Percentiles rank a stretch among this genome's conserved stretches.
Conservation (phyloP, 176 grass and related monocot genomes). For the Ensete ventricosum region DNA sequence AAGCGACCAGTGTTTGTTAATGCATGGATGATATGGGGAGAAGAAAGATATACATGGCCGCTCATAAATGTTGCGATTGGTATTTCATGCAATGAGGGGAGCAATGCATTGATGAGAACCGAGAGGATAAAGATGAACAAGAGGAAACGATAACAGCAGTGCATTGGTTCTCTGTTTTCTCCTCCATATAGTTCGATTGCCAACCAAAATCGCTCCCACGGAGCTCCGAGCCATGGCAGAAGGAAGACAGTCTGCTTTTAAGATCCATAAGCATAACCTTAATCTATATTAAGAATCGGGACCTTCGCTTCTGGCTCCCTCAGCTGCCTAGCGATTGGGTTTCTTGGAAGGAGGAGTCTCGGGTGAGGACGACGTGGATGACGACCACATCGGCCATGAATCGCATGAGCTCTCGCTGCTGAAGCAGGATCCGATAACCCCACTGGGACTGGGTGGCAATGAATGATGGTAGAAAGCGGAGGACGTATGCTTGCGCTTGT, state of each 20-base stretch:
- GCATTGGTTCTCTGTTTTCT: too few species aligned
- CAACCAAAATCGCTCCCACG: not conserved
- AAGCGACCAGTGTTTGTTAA: too few species aligned
- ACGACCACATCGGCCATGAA: conserved; percentile 13
- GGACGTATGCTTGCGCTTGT: conserved; percentile 45
- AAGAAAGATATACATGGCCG: too few species aligned
- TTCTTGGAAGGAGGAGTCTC: conserved; percentile 11
- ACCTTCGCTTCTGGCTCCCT: not conserved
- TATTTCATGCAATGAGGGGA: too few species aligned
- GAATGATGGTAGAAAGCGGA: conserved; percentile 14
- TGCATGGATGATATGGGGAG: too few species aligned
- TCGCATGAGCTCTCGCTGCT: conserved; percentile 54
- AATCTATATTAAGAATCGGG: not conserved
- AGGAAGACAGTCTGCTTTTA: not conserved
- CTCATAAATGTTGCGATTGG: too few species aligned
- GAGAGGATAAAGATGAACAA: too few species aligned
- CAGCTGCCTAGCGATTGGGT: not conserved
- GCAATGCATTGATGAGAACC: too few species aligned
- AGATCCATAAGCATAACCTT: not conserved
- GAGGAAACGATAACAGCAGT: too few species aligned
- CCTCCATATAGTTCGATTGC: not conserved
- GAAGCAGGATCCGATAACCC: conserved; percentile 57
- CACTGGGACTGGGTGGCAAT: conserved; percentile 53
- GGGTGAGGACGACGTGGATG: conserved; percentile 25
- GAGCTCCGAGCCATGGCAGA: not conserved